A percentile compares a stretch with the other conserved stretches of the same genome.
These are phyloP conservation scores for Parastagonospora nodorum DNA, from an alignment of 2,329 filamentous ascomycete genomes.

Conservation along the genomic window DNA sequence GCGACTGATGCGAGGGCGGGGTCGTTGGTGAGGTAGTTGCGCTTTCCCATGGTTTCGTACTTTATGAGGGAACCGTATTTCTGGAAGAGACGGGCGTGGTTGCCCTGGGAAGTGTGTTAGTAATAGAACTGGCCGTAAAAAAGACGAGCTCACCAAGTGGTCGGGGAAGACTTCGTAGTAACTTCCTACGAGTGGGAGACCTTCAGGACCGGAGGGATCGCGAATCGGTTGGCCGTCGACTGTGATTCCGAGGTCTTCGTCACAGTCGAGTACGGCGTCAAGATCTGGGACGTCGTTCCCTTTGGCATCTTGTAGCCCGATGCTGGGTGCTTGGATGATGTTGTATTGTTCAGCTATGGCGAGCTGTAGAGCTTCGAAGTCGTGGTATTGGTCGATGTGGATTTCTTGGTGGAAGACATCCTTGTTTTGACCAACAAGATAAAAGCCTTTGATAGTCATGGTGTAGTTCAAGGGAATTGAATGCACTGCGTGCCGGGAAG, in stretches of 20 bases:
- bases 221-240: conserved; percentile 14
- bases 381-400: conserved; percentile 18
- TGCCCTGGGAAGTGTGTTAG: conserved; percentile 7
- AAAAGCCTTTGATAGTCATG: conserved; percentile 22
- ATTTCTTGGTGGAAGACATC: conserved; percentile 19
- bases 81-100: conserved; percentile 16
- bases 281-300: conserved; percentile 13
- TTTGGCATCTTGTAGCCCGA: conserved; percentile 15
- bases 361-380: conserved; percentile 18
- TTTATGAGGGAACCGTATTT: conserved; percentile 16
- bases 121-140: background rate
- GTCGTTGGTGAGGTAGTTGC: conserved; percentile 14
- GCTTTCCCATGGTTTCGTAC: conserved; percentile 12
- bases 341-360: conserved; percentile 20
- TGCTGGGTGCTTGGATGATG: conserved; percentile 15
- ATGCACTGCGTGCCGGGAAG: too few relatives aligned
- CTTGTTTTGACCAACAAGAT: conserved; percentile 18
- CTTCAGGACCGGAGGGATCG: conserved; percentile 12
- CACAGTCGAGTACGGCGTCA: conserved; percentile 17
- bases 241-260: conserved; percentile 15
- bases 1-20: conserved; percentile 14
- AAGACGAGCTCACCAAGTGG: conserved; percentile 12
- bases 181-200: conserved; percentile 18
- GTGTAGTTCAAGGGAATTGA: background rate
- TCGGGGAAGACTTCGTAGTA: conserved; percentile 20